phyloP scores from a whole-genome alignment of 306 rosid species.

The Luffa acutangula region DNA sequence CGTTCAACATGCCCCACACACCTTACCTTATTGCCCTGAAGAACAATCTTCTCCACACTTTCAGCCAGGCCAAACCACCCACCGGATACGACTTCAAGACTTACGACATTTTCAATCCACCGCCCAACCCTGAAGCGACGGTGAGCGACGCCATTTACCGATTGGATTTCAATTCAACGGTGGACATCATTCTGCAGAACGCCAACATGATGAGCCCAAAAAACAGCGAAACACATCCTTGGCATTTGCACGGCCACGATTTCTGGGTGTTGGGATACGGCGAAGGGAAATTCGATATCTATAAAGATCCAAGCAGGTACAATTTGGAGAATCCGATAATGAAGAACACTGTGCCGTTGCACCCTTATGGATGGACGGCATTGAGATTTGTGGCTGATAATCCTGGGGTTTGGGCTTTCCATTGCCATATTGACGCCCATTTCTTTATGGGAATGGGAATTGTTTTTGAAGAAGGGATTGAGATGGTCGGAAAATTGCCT shows the following conservation, averaged over 20 bases:
- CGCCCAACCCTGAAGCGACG: conserved; percentile 36
- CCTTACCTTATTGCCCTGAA: conserved; percentile 69
- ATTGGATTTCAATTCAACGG: conserved; percentile 20
- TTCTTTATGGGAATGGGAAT: conserved; percentile 88
- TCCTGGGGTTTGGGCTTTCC: conserved; percentile 89
- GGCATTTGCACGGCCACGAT: conserved; percentile 91
- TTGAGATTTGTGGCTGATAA: conserved; percentile 63
- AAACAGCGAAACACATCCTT: conserved; percentile 74
- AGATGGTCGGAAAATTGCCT: conserved; percentile 50
- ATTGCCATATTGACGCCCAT: conserved; percentile 86
- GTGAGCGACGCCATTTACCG: conserved; percentile 49
- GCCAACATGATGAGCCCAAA: conserved; percentile 31
- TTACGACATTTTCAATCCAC: conserved; percentile 30
- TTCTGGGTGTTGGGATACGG: conserved; percentile 88
- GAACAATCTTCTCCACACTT: conserved; percentile 28
- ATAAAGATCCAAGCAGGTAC: conserved; percentile 39
- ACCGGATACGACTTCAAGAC: conserved; percentile 36
- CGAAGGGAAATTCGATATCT: conserved; percentile 57
- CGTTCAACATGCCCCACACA: conserved; percentile 52
- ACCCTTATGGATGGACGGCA: conserved; percentile 75
- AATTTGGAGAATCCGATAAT: conserved; percentile 65
- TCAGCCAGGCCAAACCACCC: conserved; percentile 50
- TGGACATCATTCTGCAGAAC: conserved; percentile 66
- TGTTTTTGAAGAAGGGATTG: conserved; percentile 71
- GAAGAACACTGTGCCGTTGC: conserved; percentile 82